These are phyloP conservation scores for Baeospora myosura DNA, from an alignment of 1,284 basidiomycete genomes.

Conservation along the genomic window DNA sequence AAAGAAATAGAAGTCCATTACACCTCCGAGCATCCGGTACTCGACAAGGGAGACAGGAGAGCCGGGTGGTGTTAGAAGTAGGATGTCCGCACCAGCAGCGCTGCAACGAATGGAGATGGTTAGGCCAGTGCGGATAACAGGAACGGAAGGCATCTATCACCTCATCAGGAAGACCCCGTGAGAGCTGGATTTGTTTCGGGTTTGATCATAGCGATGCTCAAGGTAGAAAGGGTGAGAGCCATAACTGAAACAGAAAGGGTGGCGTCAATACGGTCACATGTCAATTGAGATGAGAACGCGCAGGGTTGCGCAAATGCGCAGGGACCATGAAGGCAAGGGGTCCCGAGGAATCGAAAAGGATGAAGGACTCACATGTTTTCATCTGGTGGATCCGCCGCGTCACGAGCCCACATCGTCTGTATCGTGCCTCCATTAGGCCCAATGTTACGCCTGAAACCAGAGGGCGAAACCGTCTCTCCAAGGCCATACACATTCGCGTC, in stretches of 20 bases:
- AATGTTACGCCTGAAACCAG: conserved; percentile 59
- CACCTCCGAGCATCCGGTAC: conserved; percentile 59
- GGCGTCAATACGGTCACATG: neutral
- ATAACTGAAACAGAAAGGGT: conserved; percentile 37
- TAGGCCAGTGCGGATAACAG: neutral
- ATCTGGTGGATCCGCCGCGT: conserved; percentile 51
- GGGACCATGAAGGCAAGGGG: too few species aligned
- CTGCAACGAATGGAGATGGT: conserved; percentile 19
- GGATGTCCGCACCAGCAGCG: conserved; percentile 58
- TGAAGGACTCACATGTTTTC: conserved; percentile 44
- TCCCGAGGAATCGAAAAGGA: too few species aligned
- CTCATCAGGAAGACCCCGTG: conserved; percentile 68
- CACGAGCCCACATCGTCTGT: conserved; percentile 68
- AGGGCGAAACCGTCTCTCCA: conserved; percentile 64
- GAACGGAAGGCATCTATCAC: conserved; percentile 22
- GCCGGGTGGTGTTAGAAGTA: conserved; percentile 47
- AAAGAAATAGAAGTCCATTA: conserved; percentile 65
- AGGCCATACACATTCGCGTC: conserved; percentile 73
- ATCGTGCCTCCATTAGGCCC: conserved; percentile 50
- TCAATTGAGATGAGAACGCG: neutral
- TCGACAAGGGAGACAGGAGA: conserved; percentile 51
- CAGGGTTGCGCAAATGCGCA: too few species aligned
- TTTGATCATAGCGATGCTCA: conserved; percentile 52
- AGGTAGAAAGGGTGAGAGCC: conserved; percentile 65
- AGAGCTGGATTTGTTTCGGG: conserved; percentile 42